Evolutionary conservation across 352 stramenopile species (phyloP), one percentile per base, ranked within the genome.

Genomic region (Elongisporangium prolatum): DNA sequence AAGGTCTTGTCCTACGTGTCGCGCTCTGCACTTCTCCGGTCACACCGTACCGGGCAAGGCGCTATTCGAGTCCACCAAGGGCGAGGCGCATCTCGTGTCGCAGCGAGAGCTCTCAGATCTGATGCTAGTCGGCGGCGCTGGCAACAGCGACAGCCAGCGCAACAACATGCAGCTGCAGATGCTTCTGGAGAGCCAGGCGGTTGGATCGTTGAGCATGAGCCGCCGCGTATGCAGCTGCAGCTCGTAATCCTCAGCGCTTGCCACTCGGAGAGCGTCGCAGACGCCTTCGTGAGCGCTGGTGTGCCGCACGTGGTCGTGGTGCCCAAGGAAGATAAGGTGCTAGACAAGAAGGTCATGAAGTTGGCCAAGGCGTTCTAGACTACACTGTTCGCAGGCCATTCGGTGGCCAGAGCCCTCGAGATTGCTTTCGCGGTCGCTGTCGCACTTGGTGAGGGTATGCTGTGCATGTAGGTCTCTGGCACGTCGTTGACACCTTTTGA

Each of bases 201-300:
- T 0, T 80, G 69, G 71, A 70, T 80, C 48, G 60, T 67, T 1
- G 48, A 73, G 1, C 72, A 84, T 25, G 70, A 68, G 14, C 68
- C 65, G 21, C 74, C 76, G 1, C 72, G 63, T 25, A 68, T 76
- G 13, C 77, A 77, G 0, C 76, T 92, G 59, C 68, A 90, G 56
- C 72, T 97, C 50, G 89, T 96, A 25, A 93, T 97, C 52, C 80
- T 97, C 47, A 96, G 82, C 65, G 87, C 91, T n/a, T 97, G 91
- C 57, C 83, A 95, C 66, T 97, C 87, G 20, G 85, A 97, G 56
- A 86, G 75, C 57, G 87, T 91, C 9, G 91, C 87, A 4, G 72
- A 95, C 48, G 89, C 90, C 0, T 97, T 97, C 55, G 91, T 96
- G 53, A 74, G 77, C 47, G 91, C 88, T 1, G 91, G 91, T 6